These are phyloP conservation scores for Zygotorulaspora sp. DNA, from an alignment of 805 yeast genomes.

Conservation along the genomic window DNA sequence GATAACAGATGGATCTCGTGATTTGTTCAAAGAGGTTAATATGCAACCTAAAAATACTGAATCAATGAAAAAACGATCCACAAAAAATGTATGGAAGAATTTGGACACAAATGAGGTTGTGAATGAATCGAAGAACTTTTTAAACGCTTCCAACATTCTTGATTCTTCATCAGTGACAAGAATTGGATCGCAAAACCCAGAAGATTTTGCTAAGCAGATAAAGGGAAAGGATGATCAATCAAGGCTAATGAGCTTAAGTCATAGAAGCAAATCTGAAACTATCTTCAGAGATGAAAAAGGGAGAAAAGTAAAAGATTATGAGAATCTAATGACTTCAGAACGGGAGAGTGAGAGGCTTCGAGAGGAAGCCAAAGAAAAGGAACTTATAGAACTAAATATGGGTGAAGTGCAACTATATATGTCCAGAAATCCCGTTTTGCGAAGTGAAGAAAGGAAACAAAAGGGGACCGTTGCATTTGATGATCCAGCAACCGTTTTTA, in stretches of 20 bases:
- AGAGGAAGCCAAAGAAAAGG: slow-evolving; percentile 29
- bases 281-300: slow-evolving; percentile 63
- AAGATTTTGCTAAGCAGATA: slow-evolving; percentile 38
- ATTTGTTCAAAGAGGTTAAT: slow-evolving; percentile 13
- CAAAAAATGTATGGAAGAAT: slow-evolving; percentile 30
- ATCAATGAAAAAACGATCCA: neutral
- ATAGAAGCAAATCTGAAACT: slow-evolving; percentile 31
- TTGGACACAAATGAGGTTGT: slow-evolving; percentile 25
- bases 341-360: slow-evolving; percentile 28
- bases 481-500: slow-evolving; percentile 59
- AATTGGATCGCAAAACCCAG: slow-evolving; percentile 48
- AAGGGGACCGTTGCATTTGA: slow-evolving; percentile 32
- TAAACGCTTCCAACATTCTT: slow-evolving; percentile 1
- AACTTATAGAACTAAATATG: slow-evolving; percentile 38
- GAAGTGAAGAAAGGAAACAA: slow-evolving; percentile 26
- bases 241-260: slow-evolving; percentile 11
- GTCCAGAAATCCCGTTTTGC: slow-evolving; percentile 23
- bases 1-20: slow-evolving; percentile 20
- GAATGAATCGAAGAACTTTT: slow-evolving; percentile 4
- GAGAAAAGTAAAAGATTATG: slow-evolving; percentile 42
- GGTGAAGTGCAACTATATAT: slow-evolving; percentile 36
- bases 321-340: slow-evolving; percentile 22
- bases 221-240: slow-evolving; percentile 31
- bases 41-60: neutral
- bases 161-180: slow-evolving; percentile 34